A percentile compares a stretch with the other conserved stretches of the same genome.
phyloP scores from a whole-genome alignment of 2,329 filamentous ascomycete genomes.

The Colletotrichum tanaceti region DNA sequence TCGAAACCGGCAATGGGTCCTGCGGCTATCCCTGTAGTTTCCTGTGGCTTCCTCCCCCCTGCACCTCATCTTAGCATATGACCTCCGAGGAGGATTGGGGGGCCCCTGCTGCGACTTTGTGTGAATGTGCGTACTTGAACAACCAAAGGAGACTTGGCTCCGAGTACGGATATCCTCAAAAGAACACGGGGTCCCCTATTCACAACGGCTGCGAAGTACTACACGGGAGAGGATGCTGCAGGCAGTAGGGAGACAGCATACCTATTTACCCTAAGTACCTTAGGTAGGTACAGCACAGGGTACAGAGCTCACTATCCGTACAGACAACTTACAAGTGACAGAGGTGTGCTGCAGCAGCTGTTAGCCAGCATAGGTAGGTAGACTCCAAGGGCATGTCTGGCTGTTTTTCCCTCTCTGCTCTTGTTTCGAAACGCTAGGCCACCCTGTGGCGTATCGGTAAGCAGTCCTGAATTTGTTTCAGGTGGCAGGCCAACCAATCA shows the following conservation, averaged over 20 bases:
- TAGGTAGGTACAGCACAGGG: neutral
- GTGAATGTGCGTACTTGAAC: neutral
- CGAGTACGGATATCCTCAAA: too few relatives aligned
- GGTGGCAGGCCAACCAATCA: constrained; percentile 35
- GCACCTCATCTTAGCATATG: constrained; percentile 20
- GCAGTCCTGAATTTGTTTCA: constrained; percentile 43
- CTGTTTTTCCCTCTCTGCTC: constrained; percentile 24
- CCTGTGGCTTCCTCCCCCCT: constrained; percentile 7
- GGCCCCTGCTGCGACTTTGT: constrained; percentile 4
- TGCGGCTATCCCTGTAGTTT: constrained; percentile 22
- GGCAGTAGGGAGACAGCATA: too few relatives aligned
- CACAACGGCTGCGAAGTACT: neutral
- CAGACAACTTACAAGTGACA: neutral
- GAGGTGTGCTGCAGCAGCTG: constrained; percentile 8
- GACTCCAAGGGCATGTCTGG: constrained; percentile 2
- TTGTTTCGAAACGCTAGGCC: constrained; percentile 39
- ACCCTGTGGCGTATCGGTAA: constrained; percentile 38
- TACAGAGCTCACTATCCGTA: too few relatives aligned
- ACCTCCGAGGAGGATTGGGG: constrained; percentile 15
- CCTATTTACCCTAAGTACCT: too few relatives aligned
- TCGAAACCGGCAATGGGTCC: constrained; percentile 25
- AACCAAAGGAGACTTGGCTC: neutral
- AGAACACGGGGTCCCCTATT: constrained; percentile 5
- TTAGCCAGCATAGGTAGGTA: neutral
- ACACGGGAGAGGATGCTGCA: neutral